Evolutionary conservation across 1,284 basidiomycete genomes (phyloP).

Genomic region (Agaricales sp.): DNA sequence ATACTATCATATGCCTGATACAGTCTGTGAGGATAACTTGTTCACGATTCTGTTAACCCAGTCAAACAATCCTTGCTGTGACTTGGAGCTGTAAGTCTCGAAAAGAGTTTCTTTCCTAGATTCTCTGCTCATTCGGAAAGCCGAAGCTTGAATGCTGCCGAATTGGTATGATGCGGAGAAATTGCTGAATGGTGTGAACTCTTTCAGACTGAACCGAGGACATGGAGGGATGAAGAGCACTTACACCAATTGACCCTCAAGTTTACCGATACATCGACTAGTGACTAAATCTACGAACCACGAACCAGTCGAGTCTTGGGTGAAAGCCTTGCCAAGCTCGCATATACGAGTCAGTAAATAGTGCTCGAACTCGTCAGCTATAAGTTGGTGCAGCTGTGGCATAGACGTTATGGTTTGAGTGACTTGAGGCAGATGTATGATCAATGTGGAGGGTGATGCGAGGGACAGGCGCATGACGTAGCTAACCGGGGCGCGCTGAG

Average conservation of each 20-base stretch:
- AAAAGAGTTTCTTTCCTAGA: not conserved
- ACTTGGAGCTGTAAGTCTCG: not conserved
- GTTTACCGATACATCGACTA: slow-evolving; percentile 61
- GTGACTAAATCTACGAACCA: slow-evolving; percentile 57
- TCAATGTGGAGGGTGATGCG: slow-evolving; percentile 57
- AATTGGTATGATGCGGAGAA: not conserved
- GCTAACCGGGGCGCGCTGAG: slow-evolving; percentile 25
- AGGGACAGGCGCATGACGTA: slow-evolving; percentile 67
- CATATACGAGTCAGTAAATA: slow-evolving; percentile 58
- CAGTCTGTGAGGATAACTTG: slow-evolving; percentile 6
- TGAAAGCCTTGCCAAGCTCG: slow-evolving; percentile 48
- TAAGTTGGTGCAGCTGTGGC: slow-evolving; percentile 60
- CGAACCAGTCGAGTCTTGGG: slow-evolving; percentile 44
- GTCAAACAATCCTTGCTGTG: not conserved
- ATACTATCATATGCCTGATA: slow-evolving; percentile 8
- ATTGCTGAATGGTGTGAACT: not conserved
- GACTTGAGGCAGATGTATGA: slow-evolving; percentile 66
- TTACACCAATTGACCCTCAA: slow-evolving; percentile 69
- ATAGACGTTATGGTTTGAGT: slow-evolving; percentile 62
- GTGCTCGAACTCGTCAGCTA: slow-evolving; percentile 64
- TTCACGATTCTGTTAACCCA: not conserved
- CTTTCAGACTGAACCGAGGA: not conserved
- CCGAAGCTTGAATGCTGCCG: not conserved
- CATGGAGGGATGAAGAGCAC: slow-evolving; percentile 20
- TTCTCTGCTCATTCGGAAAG: not conserved